Conservation (phyloP, 208 protist species). For the Phytomonas francai region DNA sequence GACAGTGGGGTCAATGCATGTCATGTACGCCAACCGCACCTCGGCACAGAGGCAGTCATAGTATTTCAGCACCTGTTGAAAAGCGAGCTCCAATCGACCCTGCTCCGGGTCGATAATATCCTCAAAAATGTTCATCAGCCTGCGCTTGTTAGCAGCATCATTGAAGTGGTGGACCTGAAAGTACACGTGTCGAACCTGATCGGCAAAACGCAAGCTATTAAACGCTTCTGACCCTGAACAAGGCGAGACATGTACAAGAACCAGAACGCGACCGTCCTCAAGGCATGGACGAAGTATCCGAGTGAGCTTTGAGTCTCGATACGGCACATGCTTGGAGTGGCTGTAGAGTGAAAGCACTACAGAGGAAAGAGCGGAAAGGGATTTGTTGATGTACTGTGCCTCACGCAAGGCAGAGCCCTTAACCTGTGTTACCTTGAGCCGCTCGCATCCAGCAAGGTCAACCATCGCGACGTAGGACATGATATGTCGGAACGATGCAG, state of each 20-base stretch:
- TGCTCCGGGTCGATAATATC: conserved; percentile 66
- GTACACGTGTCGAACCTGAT: conserved; percentile 72
- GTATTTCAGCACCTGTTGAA: conserved; percentile 30
- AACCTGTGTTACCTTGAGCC: conserved; percentile 86
- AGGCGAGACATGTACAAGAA: conserved; percentile 75
- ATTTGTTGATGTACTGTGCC: conserved; percentile 91
- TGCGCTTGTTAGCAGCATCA: conserved; percentile 29
- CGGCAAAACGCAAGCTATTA: conserved; percentile 74
- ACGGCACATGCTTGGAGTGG: conserved; percentile 76
- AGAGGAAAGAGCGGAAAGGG: conserved; percentile 76
- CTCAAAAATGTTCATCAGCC: conserved; percentile 63
- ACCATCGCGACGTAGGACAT: conserved; percentile 89
- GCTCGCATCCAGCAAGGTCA: conserved; percentile 96
- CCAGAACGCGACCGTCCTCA: conserved; percentile 67
- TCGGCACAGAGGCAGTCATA: conserved; percentile 69
- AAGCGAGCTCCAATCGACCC: conserved; percentile 35
- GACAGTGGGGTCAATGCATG: conserved; percentile 15
- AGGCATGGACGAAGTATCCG: conserved; percentile 82
- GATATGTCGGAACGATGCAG: conserved; percentile 19
- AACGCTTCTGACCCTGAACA: conserved; percentile 57
- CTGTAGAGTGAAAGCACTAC: conserved; percentile 78
- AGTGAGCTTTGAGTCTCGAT: conserved; percentile 90
- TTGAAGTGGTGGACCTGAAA: conserved; percentile 56
- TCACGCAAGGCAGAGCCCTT: conserved; percentile 66
- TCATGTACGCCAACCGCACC: conserved; percentile 53